phyloP scores from a whole-genome alignment of 805 yeast genomes.

The Hanseniaspora nectarophila region DNA sequence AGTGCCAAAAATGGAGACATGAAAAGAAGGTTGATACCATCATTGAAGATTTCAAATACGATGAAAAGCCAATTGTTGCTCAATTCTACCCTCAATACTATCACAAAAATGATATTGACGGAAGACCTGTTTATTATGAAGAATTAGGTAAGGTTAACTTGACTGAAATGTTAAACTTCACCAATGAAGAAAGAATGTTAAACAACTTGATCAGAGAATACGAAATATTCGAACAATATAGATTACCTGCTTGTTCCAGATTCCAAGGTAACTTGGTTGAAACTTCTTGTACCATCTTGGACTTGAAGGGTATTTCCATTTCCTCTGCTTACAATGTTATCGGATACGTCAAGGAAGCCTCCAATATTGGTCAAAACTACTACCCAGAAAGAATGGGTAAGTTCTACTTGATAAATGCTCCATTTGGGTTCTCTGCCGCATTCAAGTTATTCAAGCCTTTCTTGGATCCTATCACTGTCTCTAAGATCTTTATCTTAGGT shows the following conservation, averaged over 20 bases:
- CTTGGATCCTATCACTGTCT: conserved; percentile 93
- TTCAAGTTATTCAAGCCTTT: conserved; percentile 85
- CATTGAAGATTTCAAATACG: conserved; percentile 74
- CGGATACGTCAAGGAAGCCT: conserved; percentile 83
- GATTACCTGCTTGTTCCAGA: conserved; percentile 93
- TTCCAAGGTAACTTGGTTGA: conserved; percentile 66
- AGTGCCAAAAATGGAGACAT: conserved; percentile 85
- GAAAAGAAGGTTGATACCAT: conserved; percentile 80
- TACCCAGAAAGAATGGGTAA: conserved; percentile 99
- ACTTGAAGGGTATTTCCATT: conserved; percentile 85
- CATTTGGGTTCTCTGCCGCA: conserved; percentile 92
- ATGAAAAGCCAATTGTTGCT: conserved; percentile 86
- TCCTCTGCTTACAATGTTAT: conserved; percentile 74
- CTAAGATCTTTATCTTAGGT: conserved; percentile 83
- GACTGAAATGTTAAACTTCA: conserved; percentile 81
- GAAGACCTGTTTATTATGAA: conserved; percentile 91
- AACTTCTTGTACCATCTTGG: conserved; percentile 93
- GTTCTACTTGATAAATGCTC: conserved; percentile 89
- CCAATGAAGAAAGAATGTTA: conserved; percentile 91
- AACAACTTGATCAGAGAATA: conserved; percentile 95
- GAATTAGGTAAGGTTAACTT: conserved; percentile 86
- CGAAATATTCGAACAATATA: conserved; percentile 70
- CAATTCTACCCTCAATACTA: conserved; percentile 90
- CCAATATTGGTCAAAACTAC: conserved; percentile 88
- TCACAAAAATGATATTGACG: conserved; percentile 93